phyloP scores from a whole-genome alignment of 2,329 filamentous ascomycete genomes.

The Sphaerostilbella broomeana region DNA sequence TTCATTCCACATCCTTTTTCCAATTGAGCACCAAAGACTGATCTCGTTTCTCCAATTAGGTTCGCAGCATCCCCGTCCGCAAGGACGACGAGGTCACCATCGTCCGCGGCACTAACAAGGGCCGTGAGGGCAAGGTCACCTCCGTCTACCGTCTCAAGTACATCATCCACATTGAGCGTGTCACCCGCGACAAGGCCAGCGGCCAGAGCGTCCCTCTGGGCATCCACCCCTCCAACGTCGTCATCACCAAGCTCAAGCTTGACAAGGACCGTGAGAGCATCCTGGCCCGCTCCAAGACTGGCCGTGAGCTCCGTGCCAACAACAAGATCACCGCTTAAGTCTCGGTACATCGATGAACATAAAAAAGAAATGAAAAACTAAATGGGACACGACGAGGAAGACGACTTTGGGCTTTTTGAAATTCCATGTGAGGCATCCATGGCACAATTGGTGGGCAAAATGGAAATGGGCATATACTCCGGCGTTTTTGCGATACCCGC shows the following conservation, averaged over 20 bases:
- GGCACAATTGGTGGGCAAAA: conserved; percentile 17
- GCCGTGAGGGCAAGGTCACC: conserved; percentile 95
- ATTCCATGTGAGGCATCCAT: conserved; percentile 16
- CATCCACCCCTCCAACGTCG: conserved; percentile 92
- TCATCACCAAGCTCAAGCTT: conserved; percentile 98
- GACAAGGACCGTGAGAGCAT: conserved; percentile 91
- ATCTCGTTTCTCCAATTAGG: conserved; percentile 42
- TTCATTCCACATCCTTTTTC: neutral
- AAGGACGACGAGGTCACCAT: conserved; percentile 95
- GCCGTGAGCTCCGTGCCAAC: conserved; percentile 71
- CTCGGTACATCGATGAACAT: too few relatives aligned
- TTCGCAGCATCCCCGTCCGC: conserved; percentile 92
- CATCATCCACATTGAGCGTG: conserved; percentile 92
- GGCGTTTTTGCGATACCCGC: conserved; percentile 31
- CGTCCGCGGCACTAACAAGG: conserved; percentile 91
- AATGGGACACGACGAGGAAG: conserved; percentile 16
- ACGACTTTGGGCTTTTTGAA: conserved; percentile 3
- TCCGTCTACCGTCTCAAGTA: conserved; percentile 98
- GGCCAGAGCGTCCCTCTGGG: conserved; percentile 93
- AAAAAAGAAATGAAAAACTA: conserved; percentile 16
- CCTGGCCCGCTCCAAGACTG: conserved; percentile 75
- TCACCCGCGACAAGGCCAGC: conserved; percentile 94
- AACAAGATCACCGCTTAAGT: conserved; percentile 56
- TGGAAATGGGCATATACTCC: conserved; percentile 35
- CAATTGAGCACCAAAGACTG: conserved; percentile 8